A percentile compares a stretch with the other conserved stretches of the same genome.
Evolutionary conservation across 2,329 filamentous ascomycete genomes (phyloP).

Genomic region (Hymenotorrendiella dingleyae): DNA sequence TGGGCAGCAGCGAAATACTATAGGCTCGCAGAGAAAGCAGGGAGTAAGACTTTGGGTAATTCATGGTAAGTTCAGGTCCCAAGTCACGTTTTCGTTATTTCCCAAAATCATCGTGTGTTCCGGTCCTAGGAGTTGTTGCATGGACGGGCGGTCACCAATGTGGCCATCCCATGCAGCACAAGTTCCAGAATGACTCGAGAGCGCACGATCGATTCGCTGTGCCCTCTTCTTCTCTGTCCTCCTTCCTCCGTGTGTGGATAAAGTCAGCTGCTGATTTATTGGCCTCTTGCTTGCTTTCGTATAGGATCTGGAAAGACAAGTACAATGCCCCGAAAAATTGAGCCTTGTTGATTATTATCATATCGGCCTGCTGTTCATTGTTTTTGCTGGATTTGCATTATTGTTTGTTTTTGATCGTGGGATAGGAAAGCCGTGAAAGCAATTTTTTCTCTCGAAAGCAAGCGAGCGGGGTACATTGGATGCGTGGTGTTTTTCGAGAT

Average conservation of each 20-base stretch:
- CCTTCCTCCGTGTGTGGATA: constrained; percentile 7
- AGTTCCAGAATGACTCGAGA: constrained; percentile 31
- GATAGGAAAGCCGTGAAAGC: too few species aligned
- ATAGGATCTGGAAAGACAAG: constrained; percentile 93
- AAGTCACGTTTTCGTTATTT: constrained; percentile 13
- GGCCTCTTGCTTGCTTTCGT: constrained; percentile 2
- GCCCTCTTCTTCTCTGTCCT: constrained; percentile 2
- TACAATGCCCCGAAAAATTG: constrained; percentile 45
- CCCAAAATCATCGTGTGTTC: neutral
- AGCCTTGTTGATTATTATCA: constrained; percentile 2
- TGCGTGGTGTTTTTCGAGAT: too few species aligned
- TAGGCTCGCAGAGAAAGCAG: constrained; percentile 81
- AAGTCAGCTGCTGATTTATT: constrained; percentile 15
- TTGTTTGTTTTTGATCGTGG: too few species aligned
- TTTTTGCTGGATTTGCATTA: neutral
- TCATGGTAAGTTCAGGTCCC: constrained; percentile 68
- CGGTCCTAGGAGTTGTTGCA: constrained; percentile 12
- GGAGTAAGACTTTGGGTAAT: constrained; percentile 87
- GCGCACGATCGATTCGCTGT: constrained; percentile 21
- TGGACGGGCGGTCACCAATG: constrained; percentile 4
- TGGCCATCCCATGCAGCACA: constrained; percentile 16
- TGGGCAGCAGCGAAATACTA: constrained; percentile 84
- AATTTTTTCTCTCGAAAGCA: too few species aligned
- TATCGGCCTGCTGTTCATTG: neutral
- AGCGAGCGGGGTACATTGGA: too few species aligned